Percentiles rank a stretch among this genome's conserved stretches.
phyloP scores from a whole-genome alignment of 805 yeast genomes.

The Candida loeiensis region DNA sequence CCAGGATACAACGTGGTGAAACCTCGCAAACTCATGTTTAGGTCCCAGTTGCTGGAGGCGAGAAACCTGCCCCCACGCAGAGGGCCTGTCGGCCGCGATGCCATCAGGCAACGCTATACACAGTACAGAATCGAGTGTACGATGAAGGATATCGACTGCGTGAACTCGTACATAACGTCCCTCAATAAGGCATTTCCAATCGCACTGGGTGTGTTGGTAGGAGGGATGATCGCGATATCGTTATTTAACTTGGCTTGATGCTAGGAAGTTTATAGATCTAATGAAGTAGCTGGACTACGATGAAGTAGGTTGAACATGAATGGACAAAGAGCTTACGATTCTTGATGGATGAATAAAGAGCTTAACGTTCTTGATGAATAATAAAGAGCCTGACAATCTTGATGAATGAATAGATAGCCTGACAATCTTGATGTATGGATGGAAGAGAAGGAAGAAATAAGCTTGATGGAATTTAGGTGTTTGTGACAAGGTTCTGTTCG shows the following conservation, averaged over 20 bases:
- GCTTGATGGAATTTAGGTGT: too few relatives aligned
- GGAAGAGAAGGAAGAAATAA: too few relatives aligned
- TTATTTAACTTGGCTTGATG: not conserved
- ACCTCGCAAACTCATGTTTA: constrained; percentile 8
- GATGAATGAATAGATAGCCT: too few relatives aligned
- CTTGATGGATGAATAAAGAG: too few relatives aligned
- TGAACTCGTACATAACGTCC: not conserved
- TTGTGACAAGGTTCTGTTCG: too few relatives aligned
- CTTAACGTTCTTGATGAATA: too few relatives aligned
- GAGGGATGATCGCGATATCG: not conserved
- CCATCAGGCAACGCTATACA: constrained; percentile 1
- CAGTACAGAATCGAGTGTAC: constrained; percentile 2
- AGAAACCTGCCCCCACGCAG: constrained; percentile 1
- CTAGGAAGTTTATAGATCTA: not conserved
- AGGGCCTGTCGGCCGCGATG: not conserved
- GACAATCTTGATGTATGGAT: too few relatives aligned
- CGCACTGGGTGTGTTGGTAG: constrained; percentile 7
- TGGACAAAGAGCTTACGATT: too few relatives aligned
- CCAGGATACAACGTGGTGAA: not conserved
- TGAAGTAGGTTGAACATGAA: not conserved
- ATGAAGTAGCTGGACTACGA: constrained; percentile 3
- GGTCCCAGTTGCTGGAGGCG: constrained; percentile 10
- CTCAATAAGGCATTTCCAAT: not conserved
- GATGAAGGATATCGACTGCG: not conserved
- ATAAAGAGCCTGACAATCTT: too few relatives aligned